Evolutionary conservation across 169 alveolate genomes (phyloP), one percentile per base, ranked within the genome.

Genomic region (Neospora caninum): DNA sequence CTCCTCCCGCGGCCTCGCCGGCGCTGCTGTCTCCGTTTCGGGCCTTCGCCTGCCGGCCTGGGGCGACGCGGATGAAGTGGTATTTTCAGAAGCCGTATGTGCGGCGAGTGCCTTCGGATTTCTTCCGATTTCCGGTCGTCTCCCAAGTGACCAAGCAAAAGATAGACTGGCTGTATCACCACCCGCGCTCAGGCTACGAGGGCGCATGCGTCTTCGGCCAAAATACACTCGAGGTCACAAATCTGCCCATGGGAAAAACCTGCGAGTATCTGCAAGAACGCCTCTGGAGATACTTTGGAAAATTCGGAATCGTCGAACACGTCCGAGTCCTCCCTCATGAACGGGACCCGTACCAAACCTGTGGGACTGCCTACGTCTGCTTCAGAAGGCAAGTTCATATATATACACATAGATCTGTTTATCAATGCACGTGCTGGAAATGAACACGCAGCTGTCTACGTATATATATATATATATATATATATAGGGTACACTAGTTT

Each of bases 241-340:
- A 96, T 73, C 83, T 97, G 83, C 98, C 99, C 25, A 96, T 95
- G 97, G 98, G 98, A 49, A 88, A 96, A 78, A 98, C 98, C n/a
- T 98, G 98, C 13, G 98, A 98, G 94, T 98, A 97, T 84, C 87
- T 98, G 92, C 99, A 98, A 96, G 99, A 97, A 83, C 86, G 99
- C 45, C 95, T 97, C 54, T 92, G 98, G 95, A 91, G 98, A 31
- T 96, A 95, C 95, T 97, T 97, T 88, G 92, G 97, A n/a, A 97
- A 96, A 88, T 98, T 95, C 92, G 99, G 99, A n/a, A 94, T 93
- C 29, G 97, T 98, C 87, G 87, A 95, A 84, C 95, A 94, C 70
- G 93, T 97, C 80, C 94, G 98, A 39, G 97, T 97, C 80, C 95
- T 96, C 93, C 98, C 98, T 13, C 97, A 98, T 64, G 96, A 96